Evolutionary conservation across 116 monocot species (phyloP), one percentile per base, ranked within the genome.

Genomic region (Iris pallida): DNA sequence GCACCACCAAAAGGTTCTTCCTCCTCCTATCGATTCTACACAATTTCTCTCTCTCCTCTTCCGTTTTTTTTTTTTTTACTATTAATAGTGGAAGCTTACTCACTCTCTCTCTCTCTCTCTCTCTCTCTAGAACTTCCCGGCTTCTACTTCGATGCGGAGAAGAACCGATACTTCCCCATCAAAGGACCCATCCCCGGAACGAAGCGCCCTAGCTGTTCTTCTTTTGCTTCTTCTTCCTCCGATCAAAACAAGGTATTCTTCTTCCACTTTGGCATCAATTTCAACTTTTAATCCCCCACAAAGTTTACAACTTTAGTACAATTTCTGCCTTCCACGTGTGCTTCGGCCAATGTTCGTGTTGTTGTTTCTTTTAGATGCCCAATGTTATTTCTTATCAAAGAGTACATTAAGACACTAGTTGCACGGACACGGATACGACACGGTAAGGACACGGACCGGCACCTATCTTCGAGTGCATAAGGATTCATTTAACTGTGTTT

Each of bases 111-210:
- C 30, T 30, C 30, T 30, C 30, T 30, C 30, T 30, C 30, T 66
- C 30, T 57, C 11, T 55, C 11, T 73, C 54, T 53, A 91, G 95
- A 88, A 16, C 73, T 95, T 6, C 91, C 88, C 10, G 95, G 95
- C 5, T 85, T 86, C 78, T 89, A 89, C 46, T 95, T 79, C 59
- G 89, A 95, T 69, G 64, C 64, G 17, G 79, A 85, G 53, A 95
- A 86, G 70, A 91, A 95, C 48, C 86, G 95, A 16, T 91, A 95
- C 79, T 95, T 95, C 45, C 86, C 84, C 7, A 70, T 82, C 74
- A 85, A 84, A 82, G 88, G 88, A 4, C 88, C 86, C 0, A 72
- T 95, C 20, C 89, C 91, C 4, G 84, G 90, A 20, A 61, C 71
- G 16, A 93, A 80, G 59, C 75, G 72, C 12, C 57, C 54, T 30